phyloP scores from a whole-genome alignment of 1,284 basidiomycete species.

The Trametes polyzona region DNA sequence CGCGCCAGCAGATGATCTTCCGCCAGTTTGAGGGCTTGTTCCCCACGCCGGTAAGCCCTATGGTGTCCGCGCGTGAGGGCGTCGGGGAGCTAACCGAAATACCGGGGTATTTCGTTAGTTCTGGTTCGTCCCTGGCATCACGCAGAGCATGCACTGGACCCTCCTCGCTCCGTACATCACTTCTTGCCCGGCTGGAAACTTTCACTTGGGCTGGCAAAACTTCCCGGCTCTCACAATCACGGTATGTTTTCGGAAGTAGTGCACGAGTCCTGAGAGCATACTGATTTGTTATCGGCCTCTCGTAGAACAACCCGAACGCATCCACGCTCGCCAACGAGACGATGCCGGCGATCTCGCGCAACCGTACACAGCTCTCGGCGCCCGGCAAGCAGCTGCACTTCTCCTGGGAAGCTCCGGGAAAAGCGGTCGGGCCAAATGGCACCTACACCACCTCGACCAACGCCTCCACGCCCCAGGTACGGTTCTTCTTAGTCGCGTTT shows the following conservation, averaged over 20 bases:
- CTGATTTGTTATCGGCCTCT: background rate
- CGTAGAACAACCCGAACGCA: constrained; percentile 38
- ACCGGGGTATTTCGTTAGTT: constrained; percentile 27
- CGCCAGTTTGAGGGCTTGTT: constrained; percentile 66
- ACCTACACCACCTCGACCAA: constrained; percentile 55
- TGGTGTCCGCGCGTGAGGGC: too few species aligned
- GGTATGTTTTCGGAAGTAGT: too few species aligned
- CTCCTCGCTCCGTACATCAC: constrained; percentile 61
- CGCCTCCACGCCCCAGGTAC: constrained; percentile 47
- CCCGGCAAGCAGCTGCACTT: constrained; percentile 54
- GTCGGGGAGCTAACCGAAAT: too few species aligned
- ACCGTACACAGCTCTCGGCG: constrained; percentile 46
- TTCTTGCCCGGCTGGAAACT: constrained; percentile 61
- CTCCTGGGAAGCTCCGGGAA: constrained; percentile 60
- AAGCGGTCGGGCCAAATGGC: constrained; percentile 53
- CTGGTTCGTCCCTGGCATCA: constrained; percentile 54
- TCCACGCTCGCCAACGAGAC: constrained; percentile 30
- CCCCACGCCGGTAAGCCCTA: constrained; percentile 55
- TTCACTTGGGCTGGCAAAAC: constrained; percentile 57
- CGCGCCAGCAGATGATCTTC: constrained; percentile 70
- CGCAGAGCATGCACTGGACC: constrained; percentile 68
- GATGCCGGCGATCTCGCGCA: constrained; percentile 51
- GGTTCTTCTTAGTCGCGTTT: too few species aligned
- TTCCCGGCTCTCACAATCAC: constrained; percentile 56
- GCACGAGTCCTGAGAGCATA: too few species aligned